A percentile compares a stretch with the other conserved stretches of the same genome.
These are phyloP conservation scores for Candida buenavistaensis DNA, from an alignment of 1,139 yeast genomes.

Conservation along the genomic window DNA sequence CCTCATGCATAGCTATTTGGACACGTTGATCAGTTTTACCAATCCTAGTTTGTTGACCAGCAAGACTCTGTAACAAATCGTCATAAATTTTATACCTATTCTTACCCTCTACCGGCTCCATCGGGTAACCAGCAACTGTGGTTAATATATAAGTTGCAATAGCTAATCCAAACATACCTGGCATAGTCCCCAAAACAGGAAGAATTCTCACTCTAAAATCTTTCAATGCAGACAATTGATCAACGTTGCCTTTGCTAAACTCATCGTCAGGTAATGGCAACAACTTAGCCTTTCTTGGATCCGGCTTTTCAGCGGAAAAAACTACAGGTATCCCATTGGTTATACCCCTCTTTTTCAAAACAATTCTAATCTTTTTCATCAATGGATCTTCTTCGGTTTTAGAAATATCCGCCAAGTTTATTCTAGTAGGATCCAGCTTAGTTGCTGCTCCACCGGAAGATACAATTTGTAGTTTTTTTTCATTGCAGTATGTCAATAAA, in stretches of 20 bases:
- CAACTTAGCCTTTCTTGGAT: slow-evolving; percentile 85
- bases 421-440: slow-evolving; percentile 49
- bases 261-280: slow-evolving; percentile 83
- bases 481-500: slow-evolving; percentile 69
- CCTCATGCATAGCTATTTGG: slow-evolving; percentile 71
- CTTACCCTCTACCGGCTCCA: slow-evolving; percentile 89
- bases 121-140: slow-evolving; percentile 79
- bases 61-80: slow-evolving; percentile 74
- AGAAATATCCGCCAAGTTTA: slow-evolving; percentile 45
- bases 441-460: slow-evolving; percentile 98
- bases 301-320: slow-evolving; percentile 94
- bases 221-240: slow-evolving; percentile 79
- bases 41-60: slow-evolving; percentile 82
- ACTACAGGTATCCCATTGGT: slow-evolving; percentile 78
- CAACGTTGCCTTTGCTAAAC: slow-evolving; percentile 77
- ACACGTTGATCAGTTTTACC: slow-evolving; percentile 69
- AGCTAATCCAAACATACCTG: slow-evolving; percentile 91
- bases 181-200: slow-evolving; percentile 95
- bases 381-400: slow-evolving; percentile 88
- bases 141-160: slow-evolving; percentile 84
- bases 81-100: slow-evolving; percentile 84
- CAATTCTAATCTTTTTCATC: slow-evolving; percentile 82
- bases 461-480: slow-evolving; percentile 59
- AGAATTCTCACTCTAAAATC: slow-evolving; percentile 91
- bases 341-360: slow-evolving; percentile 78